Evolutionary conservation across 208 protist species (phyloP).

Genomic region (Polymyxa betae): DNA sequence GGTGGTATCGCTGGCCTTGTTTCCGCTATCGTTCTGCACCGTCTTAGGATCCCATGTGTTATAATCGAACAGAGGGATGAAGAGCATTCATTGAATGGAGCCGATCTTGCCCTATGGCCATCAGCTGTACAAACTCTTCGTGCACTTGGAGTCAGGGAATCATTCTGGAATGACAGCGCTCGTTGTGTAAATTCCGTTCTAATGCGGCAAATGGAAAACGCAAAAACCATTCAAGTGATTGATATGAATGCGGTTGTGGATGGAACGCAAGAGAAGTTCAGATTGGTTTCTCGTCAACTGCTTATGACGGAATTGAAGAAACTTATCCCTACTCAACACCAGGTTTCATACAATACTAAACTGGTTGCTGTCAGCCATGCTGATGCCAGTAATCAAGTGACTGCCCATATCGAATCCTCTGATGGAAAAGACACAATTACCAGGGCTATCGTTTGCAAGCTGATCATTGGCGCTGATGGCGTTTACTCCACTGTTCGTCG

Average conservation of each 20-base stretch:
- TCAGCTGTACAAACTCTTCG: not conserved
- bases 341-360: not conserved
- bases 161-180: not conserved
- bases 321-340: not conserved
- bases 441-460: not conserved
- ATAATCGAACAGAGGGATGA: not conserved
- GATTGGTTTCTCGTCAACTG: not conserved
- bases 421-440: not conserved
- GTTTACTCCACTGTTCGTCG: not conserved
- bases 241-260: slow-evolving; percentile 6
- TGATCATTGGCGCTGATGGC: slow-evolving; percentile 34
- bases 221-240: not conserved
- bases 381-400: too few species aligned
- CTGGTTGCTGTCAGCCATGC: not conserved
- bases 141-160: not conserved
- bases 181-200: not conserved
- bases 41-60: not conserved
- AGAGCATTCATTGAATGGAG: not conserved
- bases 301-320: not conserved
- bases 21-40: slow-evolving; percentile 17
- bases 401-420: too few species aligned
- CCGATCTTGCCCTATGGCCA: slow-evolving; percentile 27
- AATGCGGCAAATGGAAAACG: slow-evolving; percentile 7
- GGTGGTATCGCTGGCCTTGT: slow-evolving; percentile 1
- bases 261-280: not conserved